A percentile compares a stretch with the other conserved stretches of the same genome.
These are phyloP conservation scores for Henningerozyma blattae DNA, from an alignment of 805 yeast genomes.

Conservation along the genomic window DNA sequence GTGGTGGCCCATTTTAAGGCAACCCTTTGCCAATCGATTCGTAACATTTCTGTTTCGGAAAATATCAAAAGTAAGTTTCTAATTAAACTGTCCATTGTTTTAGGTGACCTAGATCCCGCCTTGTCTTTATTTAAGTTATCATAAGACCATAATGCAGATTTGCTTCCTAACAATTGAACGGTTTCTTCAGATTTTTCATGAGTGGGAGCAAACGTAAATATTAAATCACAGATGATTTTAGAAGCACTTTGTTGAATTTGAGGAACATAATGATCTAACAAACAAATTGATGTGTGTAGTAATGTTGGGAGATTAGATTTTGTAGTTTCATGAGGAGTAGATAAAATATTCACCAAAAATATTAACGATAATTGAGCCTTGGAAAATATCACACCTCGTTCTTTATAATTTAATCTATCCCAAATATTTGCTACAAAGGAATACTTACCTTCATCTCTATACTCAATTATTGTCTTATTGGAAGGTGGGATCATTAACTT, in stretches of 20 bases:
- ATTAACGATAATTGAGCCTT: constrained; percentile 79
- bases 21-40: constrained; percentile 72
- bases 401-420: constrained; percentile 38
- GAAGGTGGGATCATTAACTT: constrained; percentile 78
- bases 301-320: constrained; percentile 53
- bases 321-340: constrained; percentile 53
- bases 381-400: constrained; percentile 69
- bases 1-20: constrained; percentile 93
- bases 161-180: constrained; percentile 44
- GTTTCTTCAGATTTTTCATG: constrained; percentile 43
- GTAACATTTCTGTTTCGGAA: constrained; percentile 38
- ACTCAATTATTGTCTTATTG: constrained; percentile 25
- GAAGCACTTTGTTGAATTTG: constrained; percentile 79
- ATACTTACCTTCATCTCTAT: constrained; percentile 30
- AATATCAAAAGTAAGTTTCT: constrained; percentile 52
- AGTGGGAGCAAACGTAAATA: constrained; percentile 47
- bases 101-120: constrained; percentile 74
- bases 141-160: constrained; percentile 60
- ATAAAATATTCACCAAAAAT: constrained; percentile 69
- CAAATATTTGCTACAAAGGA: constrained; percentile 73
- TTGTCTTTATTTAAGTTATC: constrained; percentile 72
- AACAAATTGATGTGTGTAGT: constrained; percentile 65
- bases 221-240: constrained; percentile 57
- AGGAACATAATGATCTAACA: constrained; percentile 78
- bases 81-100: constrained; percentile 66